phyloP scores from a whole-genome alignment of 108 stramenopile species.

The Stephanodiscus triporus region DNA sequence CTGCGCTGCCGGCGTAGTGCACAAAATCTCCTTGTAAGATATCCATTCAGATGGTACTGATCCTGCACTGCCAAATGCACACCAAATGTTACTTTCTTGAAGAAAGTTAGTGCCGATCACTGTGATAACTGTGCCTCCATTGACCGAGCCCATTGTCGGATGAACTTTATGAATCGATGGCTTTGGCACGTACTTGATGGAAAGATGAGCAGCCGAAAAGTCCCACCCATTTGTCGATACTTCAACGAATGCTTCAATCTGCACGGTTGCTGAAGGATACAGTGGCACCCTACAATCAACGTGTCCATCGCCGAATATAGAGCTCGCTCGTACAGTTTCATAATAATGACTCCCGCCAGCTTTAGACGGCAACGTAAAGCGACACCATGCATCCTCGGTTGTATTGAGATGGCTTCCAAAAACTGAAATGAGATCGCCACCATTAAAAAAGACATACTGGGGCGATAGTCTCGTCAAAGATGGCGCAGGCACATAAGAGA shows the following conservation, averaged over 20 bases:
- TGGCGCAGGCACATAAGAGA: slow-evolving; percentile 25
- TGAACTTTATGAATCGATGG: slow-evolving; percentile 27
- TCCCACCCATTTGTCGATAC: slow-evolving; percentile 48
- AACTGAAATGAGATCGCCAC: slow-evolving; percentile 23
- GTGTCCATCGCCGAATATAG: slow-evolving; percentile 14
- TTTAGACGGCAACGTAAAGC: slow-evolving; percentile 11
- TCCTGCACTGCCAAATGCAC: slow-evolving; percentile 36
- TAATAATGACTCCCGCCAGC: background rate
- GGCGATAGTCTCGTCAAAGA: slow-evolving; percentile 14
- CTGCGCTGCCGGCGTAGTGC: slow-evolving; percentile 26
- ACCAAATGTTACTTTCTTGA: slow-evolving; percentile 43
- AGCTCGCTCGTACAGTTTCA: slow-evolving; percentile 5
- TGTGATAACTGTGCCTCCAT: slow-evolving; percentile 38
- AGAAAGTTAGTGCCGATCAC: slow-evolving; percentile 43
- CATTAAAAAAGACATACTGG: slow-evolving; percentile 22
- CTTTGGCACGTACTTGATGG: slow-evolving; percentile 28
- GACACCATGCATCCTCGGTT: slow-evolving; percentile 31
- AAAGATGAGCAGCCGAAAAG: slow-evolving; percentile 21
- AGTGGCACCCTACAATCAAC: slow-evolving; percentile 26
- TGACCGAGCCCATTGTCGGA: slow-evolving; percentile 38
- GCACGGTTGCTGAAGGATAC: slow-evolving; percentile 7
- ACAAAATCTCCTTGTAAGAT: slow-evolving; percentile 23
- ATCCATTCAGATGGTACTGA: slow-evolving; percentile 38
- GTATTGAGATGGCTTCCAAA: slow-evolving; percentile 27
- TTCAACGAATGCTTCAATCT: slow-evolving; percentile 36